Percentiles rank a stretch among this genome's conserved stretches.
Conservation (phyloP, 768 basidiomycete genomes). For the Suillus discolor region DNA sequence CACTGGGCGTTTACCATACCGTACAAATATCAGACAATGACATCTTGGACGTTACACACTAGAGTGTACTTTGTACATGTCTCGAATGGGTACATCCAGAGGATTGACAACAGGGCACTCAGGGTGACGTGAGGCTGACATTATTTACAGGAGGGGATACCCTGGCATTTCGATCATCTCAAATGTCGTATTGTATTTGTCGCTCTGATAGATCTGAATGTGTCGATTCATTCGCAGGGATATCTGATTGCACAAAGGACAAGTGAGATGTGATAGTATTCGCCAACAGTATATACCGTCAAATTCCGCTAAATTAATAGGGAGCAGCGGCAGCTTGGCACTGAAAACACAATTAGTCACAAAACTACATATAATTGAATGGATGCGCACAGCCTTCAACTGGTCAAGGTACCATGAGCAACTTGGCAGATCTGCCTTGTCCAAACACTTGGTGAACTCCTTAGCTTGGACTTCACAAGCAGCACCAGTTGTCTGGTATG, state of each 20-base stretch:
- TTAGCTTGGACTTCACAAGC: constrained; percentile 83
- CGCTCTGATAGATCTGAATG: no score
- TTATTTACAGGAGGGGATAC: background rate
- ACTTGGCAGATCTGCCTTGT: constrained; percentile 75
- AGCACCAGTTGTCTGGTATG: constrained; percentile 44
- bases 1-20: background rate
- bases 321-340: constrained; percentile 77
- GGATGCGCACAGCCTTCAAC: constrained; percentile 73
- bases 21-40: constrained; percentile 20
- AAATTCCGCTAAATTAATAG: constrained; percentile 36
- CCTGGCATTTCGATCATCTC: background rate
- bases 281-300: background rate
- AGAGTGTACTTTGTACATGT: background rate
- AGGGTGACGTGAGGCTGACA: background rate
- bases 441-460: constrained; percentile 86
- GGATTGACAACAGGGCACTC: no score
- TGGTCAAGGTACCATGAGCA: constrained; percentile 90
- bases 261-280: background rate
- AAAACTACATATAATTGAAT: constrained; percentile 7
- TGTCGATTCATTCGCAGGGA: background rate
- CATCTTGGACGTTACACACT: constrained; percentile 11
- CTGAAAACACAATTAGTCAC: constrained; percentile 35
- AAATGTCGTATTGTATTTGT: background rate
- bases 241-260: background rate
- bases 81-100: background rate